Evolutionary conservation across 1,284 basidiomycete genomes (phyloP), one percentile per base, ranked within the genome.

Genomic region (Chiua sp.): DNA sequence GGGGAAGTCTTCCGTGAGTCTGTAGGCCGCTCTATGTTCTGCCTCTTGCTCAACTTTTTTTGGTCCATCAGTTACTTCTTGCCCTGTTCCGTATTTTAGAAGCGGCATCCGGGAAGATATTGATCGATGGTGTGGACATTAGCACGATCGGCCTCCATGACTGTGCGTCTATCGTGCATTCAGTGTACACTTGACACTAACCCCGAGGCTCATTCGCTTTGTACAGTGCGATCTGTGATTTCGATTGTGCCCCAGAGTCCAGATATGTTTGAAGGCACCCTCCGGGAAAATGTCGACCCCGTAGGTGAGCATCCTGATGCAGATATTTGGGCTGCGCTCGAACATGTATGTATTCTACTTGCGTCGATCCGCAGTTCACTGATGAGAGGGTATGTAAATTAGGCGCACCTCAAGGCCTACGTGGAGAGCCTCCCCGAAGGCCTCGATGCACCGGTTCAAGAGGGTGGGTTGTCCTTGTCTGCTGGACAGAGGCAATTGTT

Each of bases 161-260:
- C 65, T 79, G 87, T 88, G 66, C 61, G 85, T 79, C n/a, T 30
- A 20, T 5, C 7, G 30, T 10, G n/a, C 35, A 22, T n/a, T 22
- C 3, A n/a, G n/a, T n/a, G n/a, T n/a, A n/a, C 22, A n/a, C 39
- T n/a, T 42, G 39, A 6, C 39, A 7, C 20, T 7, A 42, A 42
- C 12, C n/a, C 7, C 18, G 35, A 23, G 15, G 52, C 47, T 55
- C 11, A 59, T 7, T 6, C 20, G 7, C 3, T 2, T 11, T n/a
- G n/a, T 32, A 47, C 60, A 91, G 89, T 91, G 53, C 85, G 90
- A 15, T 90, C 84, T 22, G 79, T 83, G 32, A 86, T 98, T 48
- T 91, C 92, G 7, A 98, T 98, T 71, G 95, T 98, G 30, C 96
- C 97, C 3, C 94, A 97, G 69, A 84, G 80, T 44, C 82, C 91